Conservation (phyloP, 306 rosid genomes). For the Gastrolobium bilobum region DNA sequence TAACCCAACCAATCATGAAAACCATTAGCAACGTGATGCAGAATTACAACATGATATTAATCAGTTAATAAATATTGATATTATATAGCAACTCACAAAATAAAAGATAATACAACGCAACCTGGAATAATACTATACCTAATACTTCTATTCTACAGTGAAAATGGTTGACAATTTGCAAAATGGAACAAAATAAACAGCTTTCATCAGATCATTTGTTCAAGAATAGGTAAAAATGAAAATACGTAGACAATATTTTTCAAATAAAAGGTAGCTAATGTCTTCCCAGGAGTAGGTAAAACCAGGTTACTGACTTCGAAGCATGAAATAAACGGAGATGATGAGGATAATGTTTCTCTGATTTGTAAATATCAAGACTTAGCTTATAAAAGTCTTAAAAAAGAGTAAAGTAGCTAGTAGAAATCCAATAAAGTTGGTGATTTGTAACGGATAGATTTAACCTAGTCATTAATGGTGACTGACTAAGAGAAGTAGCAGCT, state of each 20-base stretch:
- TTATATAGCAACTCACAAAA: not conserved
- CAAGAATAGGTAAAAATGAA: not conserved
- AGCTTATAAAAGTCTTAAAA: not conserved
- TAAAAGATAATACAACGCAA: not conserved
- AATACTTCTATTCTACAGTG: not conserved
- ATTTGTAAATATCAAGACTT: not conserved
- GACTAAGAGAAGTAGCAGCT: not conserved
- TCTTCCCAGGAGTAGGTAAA: not conserved
- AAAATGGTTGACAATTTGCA: constrained; percentile 16
- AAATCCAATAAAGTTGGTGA: not conserved
- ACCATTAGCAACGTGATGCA: not conserved
- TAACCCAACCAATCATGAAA: not conserved
- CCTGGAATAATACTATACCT: not conserved
- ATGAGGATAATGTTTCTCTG: not conserved
- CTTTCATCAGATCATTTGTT: constrained; percentile 14
- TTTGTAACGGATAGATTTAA: not conserved
- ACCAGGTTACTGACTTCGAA: not conserved
- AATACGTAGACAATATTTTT: not conserved
- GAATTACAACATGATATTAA: constrained; percentile 8
- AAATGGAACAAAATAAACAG: constrained; percentile 29
- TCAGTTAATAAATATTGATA: not conserved
- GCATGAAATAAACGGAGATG: not conserved
- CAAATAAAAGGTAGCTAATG: constrained; percentile 18
- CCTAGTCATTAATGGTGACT: not conserved
- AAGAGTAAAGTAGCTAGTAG: not conserved